phyloP scores from a whole-genome alignment of 2,329 filamentous ascomycete genomes.

The Chaetomiaceae sp. region DNA sequence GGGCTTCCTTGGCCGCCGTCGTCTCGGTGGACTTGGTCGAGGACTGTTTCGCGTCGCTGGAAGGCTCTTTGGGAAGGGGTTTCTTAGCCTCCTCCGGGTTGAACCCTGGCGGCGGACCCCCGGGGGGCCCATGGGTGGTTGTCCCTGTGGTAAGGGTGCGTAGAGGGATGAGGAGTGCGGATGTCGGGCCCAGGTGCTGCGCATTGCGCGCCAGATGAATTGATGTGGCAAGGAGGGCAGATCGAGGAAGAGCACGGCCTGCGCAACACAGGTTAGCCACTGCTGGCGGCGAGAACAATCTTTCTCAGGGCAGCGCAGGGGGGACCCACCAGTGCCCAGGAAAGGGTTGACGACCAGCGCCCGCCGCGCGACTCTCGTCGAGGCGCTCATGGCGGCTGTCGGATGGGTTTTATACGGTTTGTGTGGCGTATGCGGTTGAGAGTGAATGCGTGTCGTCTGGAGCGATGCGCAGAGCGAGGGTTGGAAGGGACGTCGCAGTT shows the following conservation, averaged over 20 bases:
- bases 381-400: constrained; percentile 54
- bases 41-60: constrained; percentile 32
- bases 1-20: constrained; percentile 29
- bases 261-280: constrained; percentile 24
- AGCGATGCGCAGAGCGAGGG: too few relatives aligned
- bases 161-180: constrained; percentile 52
- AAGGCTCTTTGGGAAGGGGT: constrained; percentile 57
- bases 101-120: constrained; percentile 80
- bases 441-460: neutral
- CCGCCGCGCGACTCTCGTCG: constrained; percentile 49
- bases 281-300: neutral
- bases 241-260: constrained; percentile 42
- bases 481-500: too few relatives aligned
- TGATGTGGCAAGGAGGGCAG: constrained; percentile 42
- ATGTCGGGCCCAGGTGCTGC: constrained; percentile 41
- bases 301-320: constrained; percentile 7
- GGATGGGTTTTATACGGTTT: too few relatives aligned
- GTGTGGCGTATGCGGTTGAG: too few relatives aligned
- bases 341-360: constrained; percentile 49
- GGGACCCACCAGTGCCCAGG: constrained; percentile 38
- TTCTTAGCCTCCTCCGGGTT: constrained; percentile 87
- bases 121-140: constrained; percentile 42
- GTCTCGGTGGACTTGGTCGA: constrained; percentile 24
- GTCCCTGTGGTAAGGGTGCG: constrained; percentile 55
- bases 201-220: constrained; percentile 42